A percentile compares a stretch with the other conserved stretches of the same genome.
phyloP scores from a whole-genome alignment of 2,329 filamentous ascomycete species.

The Elsinoe perseae region DNA sequence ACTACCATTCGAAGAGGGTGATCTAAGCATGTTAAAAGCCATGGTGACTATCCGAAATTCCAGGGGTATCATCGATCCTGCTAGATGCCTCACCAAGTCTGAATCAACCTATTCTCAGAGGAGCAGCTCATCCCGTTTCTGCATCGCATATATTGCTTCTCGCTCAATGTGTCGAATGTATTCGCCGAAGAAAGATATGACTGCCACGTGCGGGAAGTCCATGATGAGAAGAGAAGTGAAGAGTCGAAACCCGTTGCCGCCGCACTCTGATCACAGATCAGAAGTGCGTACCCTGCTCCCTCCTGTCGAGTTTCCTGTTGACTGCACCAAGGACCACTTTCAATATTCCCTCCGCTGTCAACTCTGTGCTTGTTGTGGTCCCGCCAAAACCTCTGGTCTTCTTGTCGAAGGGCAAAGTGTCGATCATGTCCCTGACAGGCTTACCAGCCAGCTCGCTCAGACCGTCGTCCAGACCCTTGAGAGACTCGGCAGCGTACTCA shows the following conservation, averaged over 20 bases:
- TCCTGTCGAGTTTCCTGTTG: slow-evolving; percentile 56
- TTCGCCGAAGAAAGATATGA: too few species aligned
- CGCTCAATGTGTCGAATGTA: too few species aligned
- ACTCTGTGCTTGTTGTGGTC: neutral
- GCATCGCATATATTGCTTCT: too few species aligned
- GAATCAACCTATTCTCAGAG: neutral
- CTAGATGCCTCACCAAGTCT: neutral
- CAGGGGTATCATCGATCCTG: neutral
- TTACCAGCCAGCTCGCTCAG: slow-evolving; percentile 48
- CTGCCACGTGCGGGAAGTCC: too few species aligned
- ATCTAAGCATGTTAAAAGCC: neutral
- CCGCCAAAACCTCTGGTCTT: slow-evolving; percentile 49
- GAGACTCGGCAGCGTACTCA: slow-evolving; percentile 52
- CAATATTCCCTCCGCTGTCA: slow-evolving; percentile 9
- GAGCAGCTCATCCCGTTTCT: too few species aligned
- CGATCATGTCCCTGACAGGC: slow-evolving; percentile 75
- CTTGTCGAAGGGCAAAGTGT: slow-evolving; percentile 70
- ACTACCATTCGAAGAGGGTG: too few species aligned
- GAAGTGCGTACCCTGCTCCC: slow-evolving; percentile 24
- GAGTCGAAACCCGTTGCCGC: neutral
- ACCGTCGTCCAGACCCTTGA: slow-evolving; percentile 69
- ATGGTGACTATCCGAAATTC: neutral
- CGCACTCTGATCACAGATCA: neutral
- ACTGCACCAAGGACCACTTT: slow-evolving; percentile 67
- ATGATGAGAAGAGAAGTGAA: neutral